phyloP scores from a whole-genome alignment of 805 yeast genomes.

The Hemisphaericaspora nanyangensis region DNA sequence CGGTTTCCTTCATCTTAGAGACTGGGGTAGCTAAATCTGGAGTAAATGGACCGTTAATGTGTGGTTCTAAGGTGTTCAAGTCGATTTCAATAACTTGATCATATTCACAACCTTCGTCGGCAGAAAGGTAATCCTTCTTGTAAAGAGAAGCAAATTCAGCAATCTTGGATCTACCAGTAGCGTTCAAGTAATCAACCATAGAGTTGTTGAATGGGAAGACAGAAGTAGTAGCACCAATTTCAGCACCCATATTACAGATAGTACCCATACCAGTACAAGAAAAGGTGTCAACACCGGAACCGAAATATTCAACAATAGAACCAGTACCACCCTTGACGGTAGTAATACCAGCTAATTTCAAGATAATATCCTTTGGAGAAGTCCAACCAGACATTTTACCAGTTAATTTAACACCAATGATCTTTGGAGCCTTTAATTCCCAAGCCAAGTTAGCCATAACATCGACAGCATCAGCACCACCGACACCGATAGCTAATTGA shows the following conservation, averaged over 20 bases:
- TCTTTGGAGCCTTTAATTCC: slow-evolving; percentile 97
- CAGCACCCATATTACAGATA: slow-evolving; percentile 99
- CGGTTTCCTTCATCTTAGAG: slow-evolving; percentile 79
- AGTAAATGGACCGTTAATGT: slow-evolving; percentile 96
- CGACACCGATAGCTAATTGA: slow-evolving; percentile 97
- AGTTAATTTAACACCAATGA: slow-evolving; percentile 90
- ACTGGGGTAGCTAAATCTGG: slow-evolving; percentile 97
- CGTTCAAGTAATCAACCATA: slow-evolving; percentile 79
- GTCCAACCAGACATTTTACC: slow-evolving; percentile 94
- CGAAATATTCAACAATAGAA: slow-evolving; percentile 91
- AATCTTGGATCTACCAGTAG: slow-evolving; percentile 82
- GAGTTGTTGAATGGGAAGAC: slow-evolving; percentile 94
- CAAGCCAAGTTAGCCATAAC: slow-evolving; percentile 92
- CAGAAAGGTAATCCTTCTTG: slow-evolving; percentile 61
- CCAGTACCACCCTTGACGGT: slow-evolving; percentile 99
- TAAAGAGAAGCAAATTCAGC: slow-evolving; percentile 75
- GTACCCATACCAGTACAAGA: slow-evolving; percentile 99
- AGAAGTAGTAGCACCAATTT: slow-evolving; percentile 97
- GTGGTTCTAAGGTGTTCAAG: slow-evolving; percentile 86
- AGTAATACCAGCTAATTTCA: slow-evolving; percentile 87
- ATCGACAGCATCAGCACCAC: slow-evolving; percentile 99
- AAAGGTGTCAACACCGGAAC: slow-evolving; percentile 88
- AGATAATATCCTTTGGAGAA: slow-evolving; percentile 93
- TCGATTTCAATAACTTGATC: slow-evolving; percentile 92
- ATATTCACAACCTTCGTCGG: slow-evolving; percentile 91